Conservation (phyloP, 2,329 filamentous ascomycete species). For the Chalaropsis thielavioides region DNA sequence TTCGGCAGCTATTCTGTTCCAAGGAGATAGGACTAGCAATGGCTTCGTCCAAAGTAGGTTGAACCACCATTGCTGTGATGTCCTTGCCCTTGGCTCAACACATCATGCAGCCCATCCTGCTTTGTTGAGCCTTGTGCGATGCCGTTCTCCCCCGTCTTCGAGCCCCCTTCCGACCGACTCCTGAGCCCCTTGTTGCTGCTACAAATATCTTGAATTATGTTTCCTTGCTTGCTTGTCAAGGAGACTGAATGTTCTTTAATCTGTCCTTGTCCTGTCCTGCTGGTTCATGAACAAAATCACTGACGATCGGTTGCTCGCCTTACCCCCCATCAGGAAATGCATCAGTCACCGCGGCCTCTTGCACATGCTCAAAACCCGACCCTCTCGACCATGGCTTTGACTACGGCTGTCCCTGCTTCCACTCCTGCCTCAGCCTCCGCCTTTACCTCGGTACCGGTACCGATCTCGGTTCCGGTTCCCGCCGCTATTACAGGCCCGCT, state of each 20-base stretch:
- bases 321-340: slow-evolving; percentile 40
- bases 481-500: slow-evolving; percentile 37
- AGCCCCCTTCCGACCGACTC: neutral
- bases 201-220: neutral
- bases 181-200: neutral
- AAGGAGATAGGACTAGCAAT: slow-evolving; percentile 19
- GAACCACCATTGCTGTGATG: slow-evolving; percentile 18
- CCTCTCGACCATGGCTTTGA: slow-evolving; percentile 14
- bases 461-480: neutral
- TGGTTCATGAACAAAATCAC: slow-evolving; percentile 16
- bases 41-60: slow-evolving; percentile 19
- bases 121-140: slow-evolving; percentile 8
- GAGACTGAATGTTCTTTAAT: neutral
- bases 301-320: slow-evolving; percentile 21
- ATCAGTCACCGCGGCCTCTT: slow-evolving; percentile 47
- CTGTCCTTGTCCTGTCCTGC: neutral
- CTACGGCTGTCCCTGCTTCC: slow-evolving; percentile 25
- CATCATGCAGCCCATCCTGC: slow-evolving; percentile 1
- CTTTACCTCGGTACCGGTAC: neutral
- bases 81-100: slow-evolving; percentile 18
- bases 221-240: neutral
- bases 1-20: slow-evolving; percentile 17
- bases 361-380: slow-evolving; percentile 11
- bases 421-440: slow-evolving; percentile 21
- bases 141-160: slow-evolving; percentile 1